These are phyloP conservation scores for Colletotrichum sp. DNA, from an alignment of 2,329 filamentous ascomycete genomes.

Conservation along the genomic window DNA sequence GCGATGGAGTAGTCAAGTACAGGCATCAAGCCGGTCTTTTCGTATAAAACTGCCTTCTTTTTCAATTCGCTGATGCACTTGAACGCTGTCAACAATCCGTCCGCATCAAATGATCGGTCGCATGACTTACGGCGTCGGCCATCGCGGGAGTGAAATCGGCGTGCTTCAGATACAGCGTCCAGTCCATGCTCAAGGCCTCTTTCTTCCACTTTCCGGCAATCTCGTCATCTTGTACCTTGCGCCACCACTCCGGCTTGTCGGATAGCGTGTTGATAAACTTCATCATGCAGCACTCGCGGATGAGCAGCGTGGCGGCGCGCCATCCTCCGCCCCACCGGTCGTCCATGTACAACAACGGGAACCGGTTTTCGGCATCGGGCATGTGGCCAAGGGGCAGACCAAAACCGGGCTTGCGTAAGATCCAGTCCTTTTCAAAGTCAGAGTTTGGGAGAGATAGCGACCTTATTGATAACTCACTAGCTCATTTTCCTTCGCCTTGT, in stretches of 20 bases:
- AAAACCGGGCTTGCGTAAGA: neutral
- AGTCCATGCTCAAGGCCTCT: constrained; percentile 15
- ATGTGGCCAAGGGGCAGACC: neutral
- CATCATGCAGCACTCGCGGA: constrained; percentile 29
- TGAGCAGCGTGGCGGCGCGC: neutral
- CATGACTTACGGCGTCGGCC: neutral
- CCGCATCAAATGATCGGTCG: neutral
- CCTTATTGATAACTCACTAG: neutral
- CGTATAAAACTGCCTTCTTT: constrained; percentile 48
- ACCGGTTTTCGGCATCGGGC: neutral
- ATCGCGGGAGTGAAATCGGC: neutral
- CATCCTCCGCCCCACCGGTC: neutral
- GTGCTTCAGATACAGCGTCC: neutral
- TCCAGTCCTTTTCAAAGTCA: neutral
- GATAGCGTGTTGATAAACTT: constrained; percentile 29
- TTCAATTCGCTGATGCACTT: constrained; percentile 37
- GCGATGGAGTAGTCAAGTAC: constrained; percentile 25
- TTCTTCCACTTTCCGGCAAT: constrained; percentile 23
- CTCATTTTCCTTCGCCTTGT: neutral
- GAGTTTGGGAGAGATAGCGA: neutral
- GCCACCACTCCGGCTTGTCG: constrained; percentile 28
- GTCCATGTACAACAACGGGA: neutral
- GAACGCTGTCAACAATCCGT: constrained; percentile 24
- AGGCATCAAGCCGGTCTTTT: constrained; percentile 39
- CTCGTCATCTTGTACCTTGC: constrained; percentile 25